Conservation (phyloP, 2,329 filamentous ascomycete species). For the Penicillium sp. region DNA sequence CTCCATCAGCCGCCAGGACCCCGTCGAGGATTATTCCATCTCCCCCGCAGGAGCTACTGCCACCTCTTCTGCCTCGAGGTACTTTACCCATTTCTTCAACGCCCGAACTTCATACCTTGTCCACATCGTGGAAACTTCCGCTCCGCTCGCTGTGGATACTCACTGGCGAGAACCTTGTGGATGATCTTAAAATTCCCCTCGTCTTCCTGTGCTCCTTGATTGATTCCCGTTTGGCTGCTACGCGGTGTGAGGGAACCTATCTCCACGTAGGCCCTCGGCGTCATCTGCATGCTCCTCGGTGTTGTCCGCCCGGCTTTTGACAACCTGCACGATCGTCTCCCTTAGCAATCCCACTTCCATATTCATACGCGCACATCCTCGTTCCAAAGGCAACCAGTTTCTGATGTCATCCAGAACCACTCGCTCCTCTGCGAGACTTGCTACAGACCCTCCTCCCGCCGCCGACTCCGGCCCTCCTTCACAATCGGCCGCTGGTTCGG, state of each 20-base stretch:
- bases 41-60: slow-evolving; percentile 30
- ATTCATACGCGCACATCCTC: slow-evolving; percentile 7
- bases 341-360: slow-evolving; percentile 1
- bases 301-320: not conserved
- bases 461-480: slow-evolving; percentile 38
- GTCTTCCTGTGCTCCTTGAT: not conserved
- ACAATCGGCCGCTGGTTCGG: slow-evolving; percentile 43
- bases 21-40: slow-evolving; percentile 39
- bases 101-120: slow-evolving; percentile 1
- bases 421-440: slow-evolving; percentile 88
- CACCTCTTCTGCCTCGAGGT: slow-evolving; percentile 36
- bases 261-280: not conserved
- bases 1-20: slow-evolving; percentile 42
- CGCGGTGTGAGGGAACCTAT: not conserved
- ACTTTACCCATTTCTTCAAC: slow-evolving; percentile 27
- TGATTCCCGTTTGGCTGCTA: not conserved
- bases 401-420: slow-evolving; percentile 97
- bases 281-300: not conserved
- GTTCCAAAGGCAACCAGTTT: slow-evolving; percentile 38
- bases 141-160: not conserved
- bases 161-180: not conserved
- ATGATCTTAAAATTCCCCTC: not conserved
- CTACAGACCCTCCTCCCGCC: slow-evolving; percentile 56
- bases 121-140: not conserved
- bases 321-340: not conserved